Evolutionary conservation across 129 eudicot genomes (phyloP).

Genomic region (Chrysanthemum makinoi): DNA sequence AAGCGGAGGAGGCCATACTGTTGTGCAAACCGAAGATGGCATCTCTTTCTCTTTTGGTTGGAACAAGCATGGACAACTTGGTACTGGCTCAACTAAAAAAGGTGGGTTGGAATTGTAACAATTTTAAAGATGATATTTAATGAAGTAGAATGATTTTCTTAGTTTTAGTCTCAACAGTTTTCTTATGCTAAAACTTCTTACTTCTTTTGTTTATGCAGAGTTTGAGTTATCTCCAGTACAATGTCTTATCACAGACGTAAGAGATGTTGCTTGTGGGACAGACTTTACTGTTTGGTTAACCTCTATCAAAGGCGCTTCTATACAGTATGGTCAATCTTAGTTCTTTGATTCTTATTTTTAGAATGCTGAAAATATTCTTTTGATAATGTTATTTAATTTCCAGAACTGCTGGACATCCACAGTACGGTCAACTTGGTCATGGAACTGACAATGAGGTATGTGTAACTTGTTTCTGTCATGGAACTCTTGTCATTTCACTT

Average conservation of each 20-base stretch:
- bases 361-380: background rate
- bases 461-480: background rate
- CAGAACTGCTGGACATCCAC: slow-evolving; percentile 94
- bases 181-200: background rate
- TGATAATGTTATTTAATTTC: background rate
- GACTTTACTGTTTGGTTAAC: slow-evolving; percentile 91
- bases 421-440: slow-evolving; percentile 97
- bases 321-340: slow-evolving; percentile 57
- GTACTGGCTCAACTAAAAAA: slow-evolving; percentile 71
- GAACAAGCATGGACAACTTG: slow-evolving; percentile 96
- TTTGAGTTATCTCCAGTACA: slow-evolving; percentile 71
- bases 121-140: no score
- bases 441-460: slow-evolving; percentile 80
- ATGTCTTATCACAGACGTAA: slow-evolving; percentile 65
- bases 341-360: slow-evolving; percentile 5
- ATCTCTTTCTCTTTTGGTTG: slow-evolving; percentile 80
- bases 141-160: background rate
- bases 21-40: slow-evolving; percentile 71
- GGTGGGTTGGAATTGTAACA: slow-evolving; percentile 39
- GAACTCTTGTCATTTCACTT: background rate
- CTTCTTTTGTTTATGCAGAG: slow-evolving; percentile 44
- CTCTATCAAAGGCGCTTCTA: slow-evolving; percentile 74
- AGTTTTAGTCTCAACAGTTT: background rate
- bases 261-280: slow-evolving; percentile 63
- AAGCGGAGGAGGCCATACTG: slow-evolving; percentile 76